phyloP scores from a whole-genome alignment of 805 yeast species.

The Metschnikowia baotianmanensis region DNA sequence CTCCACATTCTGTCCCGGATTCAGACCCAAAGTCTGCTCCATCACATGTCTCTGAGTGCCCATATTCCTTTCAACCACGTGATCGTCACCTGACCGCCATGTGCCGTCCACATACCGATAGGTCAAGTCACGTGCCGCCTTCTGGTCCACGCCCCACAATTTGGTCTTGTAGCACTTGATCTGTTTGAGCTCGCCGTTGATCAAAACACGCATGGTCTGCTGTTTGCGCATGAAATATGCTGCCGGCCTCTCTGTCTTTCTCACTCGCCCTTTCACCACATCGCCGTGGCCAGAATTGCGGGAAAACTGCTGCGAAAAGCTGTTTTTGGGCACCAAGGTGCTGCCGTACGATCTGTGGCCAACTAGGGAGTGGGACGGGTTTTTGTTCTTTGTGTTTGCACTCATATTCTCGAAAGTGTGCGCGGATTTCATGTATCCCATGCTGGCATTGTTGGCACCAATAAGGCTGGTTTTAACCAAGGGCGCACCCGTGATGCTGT shows the following conservation, averaged over 20 bases:
- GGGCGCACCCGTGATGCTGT: slow-evolving; percentile 22
- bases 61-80: slow-evolving; percentile 61
- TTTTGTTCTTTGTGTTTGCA: slow-evolving; percentile 34
- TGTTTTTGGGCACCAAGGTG: slow-evolving; percentile 28
- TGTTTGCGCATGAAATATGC: slow-evolving; percentile 38
- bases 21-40: too few relatives aligned
- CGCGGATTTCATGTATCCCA: slow-evolving; percentile 33
- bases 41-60: background rate
- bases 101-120: slow-evolving; percentile 58
- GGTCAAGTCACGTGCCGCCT: slow-evolving; percentile 58
- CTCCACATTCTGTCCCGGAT: too few relatives aligned
- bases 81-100: slow-evolving; percentile 81
- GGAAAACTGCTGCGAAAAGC: slow-evolving; percentile 25
- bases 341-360: slow-evolving; percentile 39
- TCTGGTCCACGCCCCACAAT: slow-evolving; percentile 88
- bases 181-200: slow-evolving; percentile 54
- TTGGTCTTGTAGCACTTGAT: slow-evolving; percentile 69
- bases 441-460: slow-evolving; percentile 17
- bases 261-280: slow-evolving; percentile 56
- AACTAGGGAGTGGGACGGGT: slow-evolving; percentile 29
- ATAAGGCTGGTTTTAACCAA: slow-evolving; percentile 14
- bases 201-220: slow-evolving; percentile 63
- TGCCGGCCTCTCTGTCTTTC: slow-evolving; percentile 52
- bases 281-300: slow-evolving; percentile 36
- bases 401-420: slow-evolving; percentile 33